Evolutionary conservation across 139 green algal genomes (phyloP).

Genomic region (Spirogloea muscicola): DNA sequence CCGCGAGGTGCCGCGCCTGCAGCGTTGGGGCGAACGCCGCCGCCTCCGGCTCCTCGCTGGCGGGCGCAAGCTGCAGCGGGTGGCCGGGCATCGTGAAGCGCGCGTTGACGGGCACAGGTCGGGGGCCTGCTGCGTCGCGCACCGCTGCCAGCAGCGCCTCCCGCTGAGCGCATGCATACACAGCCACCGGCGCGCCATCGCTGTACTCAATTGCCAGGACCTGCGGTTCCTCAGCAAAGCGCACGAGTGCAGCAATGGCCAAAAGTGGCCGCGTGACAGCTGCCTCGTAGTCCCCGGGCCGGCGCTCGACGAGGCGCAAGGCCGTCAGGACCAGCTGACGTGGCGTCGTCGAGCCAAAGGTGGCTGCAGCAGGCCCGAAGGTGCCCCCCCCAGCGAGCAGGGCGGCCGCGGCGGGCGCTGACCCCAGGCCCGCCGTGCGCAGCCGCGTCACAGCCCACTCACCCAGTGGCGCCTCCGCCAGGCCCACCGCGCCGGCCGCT

Average conservation of each 20-base stretch:
- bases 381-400: no score
- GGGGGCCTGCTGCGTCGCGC: constrained; percentile 16
- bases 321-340: constrained; percentile 38
- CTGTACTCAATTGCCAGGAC: constrained; percentile 33
- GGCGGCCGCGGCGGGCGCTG: not conserved
- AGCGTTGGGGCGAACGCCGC: constrained; percentile 16
- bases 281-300: constrained; percentile 35
- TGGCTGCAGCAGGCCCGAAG: not conserved
- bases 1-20: no score
- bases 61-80: constrained; percentile 34
- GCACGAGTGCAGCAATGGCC: constrained; percentile 21
- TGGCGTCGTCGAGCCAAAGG: constrained; percentile 3
- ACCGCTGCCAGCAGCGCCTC: constrained; percentile 32
- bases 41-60: constrained; percentile 25
- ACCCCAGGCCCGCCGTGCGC: not conserved
- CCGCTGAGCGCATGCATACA: constrained; percentile 19
- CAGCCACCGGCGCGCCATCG: constrained; percentile 16
- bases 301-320: constrained; percentile 30
- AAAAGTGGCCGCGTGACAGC: constrained; percentile 24
- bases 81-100: not conserved
- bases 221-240: constrained; percentile 37
- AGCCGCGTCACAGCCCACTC: constrained; percentile 18
- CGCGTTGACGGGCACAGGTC: not conserved
- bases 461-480: constrained; percentile 4
- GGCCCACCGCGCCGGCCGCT: not conserved